Evolutionary conservation across 768 basidiomycete genomes (phyloP), one percentile per base, ranked within the genome.

Genomic region (Cystobasidium tubakii): DNA sequence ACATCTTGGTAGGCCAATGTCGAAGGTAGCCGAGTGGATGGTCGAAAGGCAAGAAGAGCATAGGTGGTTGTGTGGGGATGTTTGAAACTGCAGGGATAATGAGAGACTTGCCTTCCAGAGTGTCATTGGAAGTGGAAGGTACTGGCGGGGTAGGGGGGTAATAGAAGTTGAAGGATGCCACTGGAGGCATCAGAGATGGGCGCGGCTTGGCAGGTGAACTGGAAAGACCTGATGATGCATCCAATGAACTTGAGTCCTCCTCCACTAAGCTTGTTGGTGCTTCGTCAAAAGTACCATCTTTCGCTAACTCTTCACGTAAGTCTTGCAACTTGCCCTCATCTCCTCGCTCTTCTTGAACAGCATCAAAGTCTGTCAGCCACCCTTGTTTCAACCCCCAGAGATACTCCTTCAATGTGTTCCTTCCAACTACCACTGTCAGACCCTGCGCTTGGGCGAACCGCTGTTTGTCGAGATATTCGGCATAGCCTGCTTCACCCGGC

Each of bases 361-460:
- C 84, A 33, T 88, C 87, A 23, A 88, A 87, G 90, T 66, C 44
- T 64, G 66, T 69, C 1, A 73, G 66, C 46, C 91, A 99, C 1
- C 96, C 96, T 67, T 86, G 84, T 79, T 85, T 86, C 50, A 97
- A 80, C 1, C 95, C 96, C 69, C 87, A 85, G 86, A 97, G 87
- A 81, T 90, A 98, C 82, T 99, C 96, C 83, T 97, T 99, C 82
- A 95, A 85, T 0, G 91, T 90, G 42, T 90, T 87, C 63, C 96
- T 86, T 1, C 96, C 96, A 34, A 99, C 81, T 72, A 99, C 83
- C 72, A 96, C 85, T 46, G 88, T 85, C 1, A 94, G 95, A 15
- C 93, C 93, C n/a, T 88, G 86, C 10, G 91, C 83, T 75, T 88
- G 87, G 23, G 86, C 85, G 73, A 84, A 81, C 1, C 84, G 85